Conservation (phyloP, 192 early-diverging fungal species). For the Globomyces pollinis-pini region DNA sequence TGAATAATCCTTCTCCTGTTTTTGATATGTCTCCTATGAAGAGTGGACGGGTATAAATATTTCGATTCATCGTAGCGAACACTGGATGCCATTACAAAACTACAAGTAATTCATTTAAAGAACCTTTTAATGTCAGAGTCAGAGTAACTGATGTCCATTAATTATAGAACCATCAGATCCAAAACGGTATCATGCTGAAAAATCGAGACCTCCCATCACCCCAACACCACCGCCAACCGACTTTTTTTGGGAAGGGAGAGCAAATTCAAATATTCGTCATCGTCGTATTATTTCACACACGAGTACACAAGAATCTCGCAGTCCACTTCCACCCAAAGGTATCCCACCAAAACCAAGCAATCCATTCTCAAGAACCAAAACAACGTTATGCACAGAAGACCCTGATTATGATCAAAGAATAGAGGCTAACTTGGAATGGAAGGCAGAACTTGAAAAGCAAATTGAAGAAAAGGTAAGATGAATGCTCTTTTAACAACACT, state of each 20-base stretch:
- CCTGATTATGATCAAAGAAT: slow-evolving; percentile 11
- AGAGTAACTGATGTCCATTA: background rate
- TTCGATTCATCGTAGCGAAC: slow-evolving; percentile 6
- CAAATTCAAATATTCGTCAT: background rate
- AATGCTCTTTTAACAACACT: no score
- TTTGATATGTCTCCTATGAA: background rate
- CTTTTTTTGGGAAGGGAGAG: slow-evolving; percentile 5
- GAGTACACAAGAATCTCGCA: background rate
- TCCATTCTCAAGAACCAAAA: slow-evolving; percentile 4
- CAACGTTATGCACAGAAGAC: slow-evolving; percentile 6
- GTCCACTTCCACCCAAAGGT: background rate
- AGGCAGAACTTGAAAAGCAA: slow-evolving; percentile 10
- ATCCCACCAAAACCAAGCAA: background rate
- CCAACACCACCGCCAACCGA: background rate
- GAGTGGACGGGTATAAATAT: background rate
- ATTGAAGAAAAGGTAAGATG: slow-evolving; percentile 20
- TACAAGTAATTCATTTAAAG: background rate
- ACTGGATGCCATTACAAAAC: slow-evolving; percentile 1
- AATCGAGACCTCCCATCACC: background rate
- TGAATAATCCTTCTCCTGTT: background rate
- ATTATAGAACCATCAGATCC: background rate
- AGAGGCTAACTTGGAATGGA: slow-evolving; percentile 11
- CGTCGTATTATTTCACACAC: background rate
- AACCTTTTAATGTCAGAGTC: background rate
- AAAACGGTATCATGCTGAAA: background rate